Evolutionary conservation across 2,329 filamentous ascomycete genomes (phyloP), one percentile per base, ranked within the genome.

Genomic region (Phyllosticta ampelicida): DNA sequence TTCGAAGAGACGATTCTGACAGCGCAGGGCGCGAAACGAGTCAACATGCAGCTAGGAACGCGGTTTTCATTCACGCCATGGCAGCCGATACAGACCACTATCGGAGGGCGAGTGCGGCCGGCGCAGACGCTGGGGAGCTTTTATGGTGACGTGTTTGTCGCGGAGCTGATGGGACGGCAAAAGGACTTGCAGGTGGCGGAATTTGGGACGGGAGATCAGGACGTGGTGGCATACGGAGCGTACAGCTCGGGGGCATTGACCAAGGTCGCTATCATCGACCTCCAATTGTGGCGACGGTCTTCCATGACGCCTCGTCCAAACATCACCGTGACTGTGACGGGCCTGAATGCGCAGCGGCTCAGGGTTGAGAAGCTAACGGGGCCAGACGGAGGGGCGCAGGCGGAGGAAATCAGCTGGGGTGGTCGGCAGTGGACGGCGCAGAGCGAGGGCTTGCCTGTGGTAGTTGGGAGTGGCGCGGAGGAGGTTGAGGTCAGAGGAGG

Each of bases 71-170:
- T 57, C 23, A 53, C 55, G 21, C 55, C 55, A 2, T 57, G 55
- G 55, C 48, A 52, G 5, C 48, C 19, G 3, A 16, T 49, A 16
- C 13, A 30, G 3, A 48, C 55, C 8, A 16, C 21, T 16, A 51
- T 57, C 30, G 51, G 51, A 29, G 44, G 51, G 16, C 11, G 9
- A 11, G 21, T 30, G 13, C 50, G 51, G 11, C 30, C 55, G n/a
- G 48, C 55, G 10, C 55, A 57, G 50, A 57, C 55, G 19, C 55
- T 57, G 1, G 55, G 55, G 20, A 57, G 55, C 55, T 57, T 53
- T 23, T 57, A 57, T 23, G 55, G 55, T 29, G 48, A 53, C 20
- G 55, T 57, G 9, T 57, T 53, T 11, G 55, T 57, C 1, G 55
- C 55, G 8, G 55, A 57, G 20, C 53, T 57, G 49, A 57, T 57